Evolutionary conservation across 306 rosid genomes (phyloP), one percentile per base, ranked within the genome.

Genomic region (Cucurbita moschata): DNA sequence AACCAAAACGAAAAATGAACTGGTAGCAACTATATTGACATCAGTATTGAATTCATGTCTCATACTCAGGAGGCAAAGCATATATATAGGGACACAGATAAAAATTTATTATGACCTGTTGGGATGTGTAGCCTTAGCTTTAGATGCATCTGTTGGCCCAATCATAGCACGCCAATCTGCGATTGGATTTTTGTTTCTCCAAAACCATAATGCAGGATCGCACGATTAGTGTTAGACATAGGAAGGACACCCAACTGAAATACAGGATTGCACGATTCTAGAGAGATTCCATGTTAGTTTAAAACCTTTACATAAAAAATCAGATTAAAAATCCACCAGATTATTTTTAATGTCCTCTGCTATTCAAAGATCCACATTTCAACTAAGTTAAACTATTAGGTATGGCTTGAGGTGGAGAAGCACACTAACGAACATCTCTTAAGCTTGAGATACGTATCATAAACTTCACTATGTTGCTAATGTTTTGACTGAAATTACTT

Each of bases 131-230:
- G 79, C 76, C 89, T 87, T 93, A 74, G 96, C 98, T 80, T 80
- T 86, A 67, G 16, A 78, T 30, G 96, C 85, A 90, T 92, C 96
- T 16, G 98, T 92, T 74, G 98, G 98, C 12, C 98, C 98, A 83
- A 92, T 90, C 70, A 90, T 65, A 77, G 89, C 81, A 11, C 98
- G 96, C 98, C 98, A 93, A 76, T 87, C 92, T n/a, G 82, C 85
- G 19, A 93, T 79, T 35, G 98, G 96, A 52, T 88, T 83, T 30
- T 82, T 88, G 88, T 89, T 88, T 93, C 83, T 90, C 96, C 83
- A 93, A 80, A 74, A 90, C 73, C 98, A 93, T 83, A 73, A 85
- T 60, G 74, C 85, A 79, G 93, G 90, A 38, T 96, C 97, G 79
- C 97, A 73, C 26, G 54, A 72, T 26, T 47, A 58, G 50, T 72